Evolutionary conservation across 108 stramenopile genomes (phyloP), one percentile per base, ranked within the genome.

Genomic region (Cyclotella sp.): DNA sequence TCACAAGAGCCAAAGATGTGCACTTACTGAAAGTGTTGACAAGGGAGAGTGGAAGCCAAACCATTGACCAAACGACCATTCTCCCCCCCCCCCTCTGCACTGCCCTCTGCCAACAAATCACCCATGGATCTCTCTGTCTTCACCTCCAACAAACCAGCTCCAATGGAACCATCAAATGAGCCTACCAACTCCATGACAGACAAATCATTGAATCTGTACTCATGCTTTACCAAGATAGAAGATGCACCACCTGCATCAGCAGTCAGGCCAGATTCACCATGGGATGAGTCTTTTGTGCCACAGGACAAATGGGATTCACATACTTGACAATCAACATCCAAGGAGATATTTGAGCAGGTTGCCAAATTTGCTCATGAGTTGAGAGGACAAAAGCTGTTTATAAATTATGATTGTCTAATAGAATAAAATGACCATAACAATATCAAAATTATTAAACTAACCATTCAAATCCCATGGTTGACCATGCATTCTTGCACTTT

Each of bases 191-290:
- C 19, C 65, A 78, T 34, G 97, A 98, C 77, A 96, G 96, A 19
- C 93, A 95, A 82, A 51, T 97, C 59, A 98, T 99, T 71, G 98
- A 99, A 83, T 90, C 92, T 9, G 98, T 99, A 10, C 83, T 99
- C 13, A 99, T 99, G 98, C 97, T 97, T 19, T 99, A 99, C 80
- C 73, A 93, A 44, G 97, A 97, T 81, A 97, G 98, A 30, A 74
- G 97, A 18, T 86, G 95, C 39, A 99, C 98, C 14, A 97, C 98
- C 8, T 99, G 98, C 70, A 98, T 99, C 53, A 91, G 89, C 24
- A 87, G 87, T 70, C 98, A 99, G 84, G 98, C 97, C 0, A 97
- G 98, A 44, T 99, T 97, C 84, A 97, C 95, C 19, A 96, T 97
- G 91, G 97, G 97, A 63, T 85, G 85, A 57, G 80, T 82, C 21